These are phyloP conservation scores for Baeospora myosura DNA, from an alignment of 1,284 basidiomycete species.

Conservation along the genomic window DNA sequence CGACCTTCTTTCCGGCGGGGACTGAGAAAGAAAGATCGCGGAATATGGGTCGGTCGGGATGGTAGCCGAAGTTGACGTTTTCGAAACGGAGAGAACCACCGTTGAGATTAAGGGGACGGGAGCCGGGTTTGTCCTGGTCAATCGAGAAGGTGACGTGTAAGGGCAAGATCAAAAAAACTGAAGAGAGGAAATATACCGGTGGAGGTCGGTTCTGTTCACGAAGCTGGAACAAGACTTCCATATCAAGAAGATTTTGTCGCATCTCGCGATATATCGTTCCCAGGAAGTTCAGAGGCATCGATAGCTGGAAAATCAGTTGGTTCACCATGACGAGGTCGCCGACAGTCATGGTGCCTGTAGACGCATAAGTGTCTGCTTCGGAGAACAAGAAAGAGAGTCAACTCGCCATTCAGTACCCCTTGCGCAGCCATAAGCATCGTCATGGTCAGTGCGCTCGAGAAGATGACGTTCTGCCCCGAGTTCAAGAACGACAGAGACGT, in stretches of 20 bases:
- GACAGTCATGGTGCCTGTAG: slow-evolving; percentile 88
- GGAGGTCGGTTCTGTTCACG: slow-evolving; percentile 78
- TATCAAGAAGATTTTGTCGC: slow-evolving; percentile 90
- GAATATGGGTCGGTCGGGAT: slow-evolving; percentile 88
- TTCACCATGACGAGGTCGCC: slow-evolving; percentile 99
- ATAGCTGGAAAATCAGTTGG: slow-evolving; percentile 97
- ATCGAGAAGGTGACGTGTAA: slow-evolving; percentile 3
- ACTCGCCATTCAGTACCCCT: slow-evolving; percentile 80
- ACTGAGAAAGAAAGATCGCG: slow-evolving; percentile 83
- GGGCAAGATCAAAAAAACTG: neutral
- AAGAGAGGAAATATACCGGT: slow-evolving; percentile 36
- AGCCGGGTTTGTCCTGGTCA: slow-evolving; percentile 65
- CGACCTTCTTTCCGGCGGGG: slow-evolving; percentile 92
- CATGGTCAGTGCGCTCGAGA: slow-evolving; percentile 84
- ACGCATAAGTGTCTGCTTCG: neutral
- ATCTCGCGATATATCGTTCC: slow-evolving; percentile 97
- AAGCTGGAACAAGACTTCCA: slow-evolving; percentile 93
- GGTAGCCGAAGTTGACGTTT: slow-evolving; percentile 89
- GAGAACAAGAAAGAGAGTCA: neutral
- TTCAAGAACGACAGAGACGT: slow-evolving; percentile 92
- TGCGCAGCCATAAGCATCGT: slow-evolving; percentile 98
- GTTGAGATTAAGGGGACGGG: slow-evolving; percentile 61
- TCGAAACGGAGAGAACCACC: slow-evolving; percentile 92
- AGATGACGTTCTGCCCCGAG: slow-evolving; percentile 95
- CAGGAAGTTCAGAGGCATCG: slow-evolving; percentile 92